These are phyloP conservation scores for Fomitopsis pulvina DNA, from an alignment of 768 basidiomycete species.

Conservation along the genomic window DNA sequence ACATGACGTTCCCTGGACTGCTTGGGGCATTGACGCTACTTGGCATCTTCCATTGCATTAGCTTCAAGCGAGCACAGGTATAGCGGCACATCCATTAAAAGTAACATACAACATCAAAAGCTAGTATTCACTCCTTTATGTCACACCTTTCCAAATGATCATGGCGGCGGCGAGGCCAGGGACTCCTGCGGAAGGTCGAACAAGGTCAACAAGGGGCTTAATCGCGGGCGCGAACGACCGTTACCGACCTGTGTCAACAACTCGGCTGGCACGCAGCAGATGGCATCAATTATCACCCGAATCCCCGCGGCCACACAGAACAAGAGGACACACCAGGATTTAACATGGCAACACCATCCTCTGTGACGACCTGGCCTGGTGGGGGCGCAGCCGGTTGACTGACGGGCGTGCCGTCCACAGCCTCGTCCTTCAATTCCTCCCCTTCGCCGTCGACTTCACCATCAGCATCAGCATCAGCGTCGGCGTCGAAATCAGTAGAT, in stretches of 20 bases:
- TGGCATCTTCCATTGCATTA: neutral
- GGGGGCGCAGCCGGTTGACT: constrained; percentile 17
- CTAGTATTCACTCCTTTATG: neutral
- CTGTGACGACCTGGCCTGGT: constrained; percentile 49
- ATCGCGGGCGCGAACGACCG: constrained; percentile 9
- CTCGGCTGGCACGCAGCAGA: constrained; percentile 35
- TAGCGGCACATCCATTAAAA: neutral
- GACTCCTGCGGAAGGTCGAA: constrained; percentile 38
- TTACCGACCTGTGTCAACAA: constrained; percentile 51
- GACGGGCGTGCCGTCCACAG: neutral
- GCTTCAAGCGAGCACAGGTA: neutral
- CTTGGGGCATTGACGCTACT: no score
- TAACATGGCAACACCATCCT: constrained; percentile 62
- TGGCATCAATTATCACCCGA: neutral
- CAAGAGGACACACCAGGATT: constrained; percentile 42
- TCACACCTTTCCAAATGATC: neutral
- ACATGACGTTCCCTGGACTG: no score
- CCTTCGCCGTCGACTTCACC: constrained; percentile 4
- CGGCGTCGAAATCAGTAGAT: neutral
- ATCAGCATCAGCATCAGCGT: constrained; percentile 5
- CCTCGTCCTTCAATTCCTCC: neutral
- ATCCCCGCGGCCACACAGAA: neutral
- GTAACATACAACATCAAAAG: neutral
- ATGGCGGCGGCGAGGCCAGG: constrained; percentile 64
- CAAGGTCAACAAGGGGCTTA: constrained; percentile 2